These are phyloP conservation scores for Parastagonospora avenae DNA, from an alignment of 2,329 filamentous ascomycete genomes.

Conservation along the genomic window DNA sequence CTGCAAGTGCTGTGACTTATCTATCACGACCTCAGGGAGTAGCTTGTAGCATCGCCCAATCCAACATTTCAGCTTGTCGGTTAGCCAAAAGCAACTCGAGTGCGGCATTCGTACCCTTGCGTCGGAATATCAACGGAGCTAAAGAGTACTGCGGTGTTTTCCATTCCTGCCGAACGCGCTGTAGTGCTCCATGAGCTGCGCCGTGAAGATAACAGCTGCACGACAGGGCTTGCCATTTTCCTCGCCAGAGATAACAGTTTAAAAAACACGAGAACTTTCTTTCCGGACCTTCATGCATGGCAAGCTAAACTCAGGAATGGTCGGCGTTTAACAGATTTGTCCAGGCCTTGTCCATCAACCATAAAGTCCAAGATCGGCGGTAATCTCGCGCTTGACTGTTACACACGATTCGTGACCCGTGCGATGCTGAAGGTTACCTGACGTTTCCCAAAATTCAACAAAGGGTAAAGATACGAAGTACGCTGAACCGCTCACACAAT, in stretches of 20 bases:
- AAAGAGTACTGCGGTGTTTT: background rate
- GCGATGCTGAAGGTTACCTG: background rate
- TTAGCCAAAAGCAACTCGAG: no score
- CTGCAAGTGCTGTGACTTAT: no score
- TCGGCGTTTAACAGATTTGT: background rate
- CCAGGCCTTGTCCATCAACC: background rate
- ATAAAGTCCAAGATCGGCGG: background rate
- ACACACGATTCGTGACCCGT: background rate
- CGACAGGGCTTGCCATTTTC: background rate
- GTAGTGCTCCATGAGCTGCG: conserved; percentile 2
- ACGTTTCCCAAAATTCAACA: background rate
- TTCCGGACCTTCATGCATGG: background rate
- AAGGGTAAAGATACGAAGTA: background rate
- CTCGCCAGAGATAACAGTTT: conserved; percentile 1
- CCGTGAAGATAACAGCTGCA: conserved; percentile 1
- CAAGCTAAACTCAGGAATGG: background rate
- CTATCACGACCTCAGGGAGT: no score
- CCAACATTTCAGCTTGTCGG: no score
- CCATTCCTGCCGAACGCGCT: background rate
- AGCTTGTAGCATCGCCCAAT: no score
- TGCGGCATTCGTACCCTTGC: background rate
- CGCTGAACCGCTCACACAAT: background rate
- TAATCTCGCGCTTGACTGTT: background rate
- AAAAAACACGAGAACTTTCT: background rate
- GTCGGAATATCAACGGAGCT: background rate